Conservation (phyloP, 345 rosid genomes). For the Melastoma malabathricum region DNA sequence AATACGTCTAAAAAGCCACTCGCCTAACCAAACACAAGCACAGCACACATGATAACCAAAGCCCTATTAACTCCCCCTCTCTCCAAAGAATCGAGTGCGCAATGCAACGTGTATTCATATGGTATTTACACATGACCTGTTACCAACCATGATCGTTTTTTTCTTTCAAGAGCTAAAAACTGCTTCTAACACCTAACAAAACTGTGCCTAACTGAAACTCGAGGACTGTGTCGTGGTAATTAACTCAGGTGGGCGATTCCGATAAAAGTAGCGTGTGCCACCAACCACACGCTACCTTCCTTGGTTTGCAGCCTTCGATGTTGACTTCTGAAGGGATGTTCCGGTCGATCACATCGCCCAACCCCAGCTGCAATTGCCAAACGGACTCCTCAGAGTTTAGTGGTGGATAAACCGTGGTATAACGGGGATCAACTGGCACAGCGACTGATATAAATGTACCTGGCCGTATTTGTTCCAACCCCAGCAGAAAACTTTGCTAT, state of each 20-base stretch:
- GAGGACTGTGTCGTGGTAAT: slow-evolving; percentile 1
- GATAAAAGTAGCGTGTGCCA: slow-evolving; percentile 94
- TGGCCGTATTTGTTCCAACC: slow-evolving; percentile 99
- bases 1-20: too few species aligned
- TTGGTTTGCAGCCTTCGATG: slow-evolving; percentile 45
- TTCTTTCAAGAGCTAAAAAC: slow-evolving; percentile 6
- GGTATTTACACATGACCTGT: too few species aligned
- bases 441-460: slow-evolving; percentile 27
- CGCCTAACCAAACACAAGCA: too few species aligned
- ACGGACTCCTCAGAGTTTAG: slow-evolving; percentile 1
- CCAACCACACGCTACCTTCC: slow-evolving; percentile 84
- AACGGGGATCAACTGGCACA: not conserved
- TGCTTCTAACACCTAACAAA: slow-evolving; percentile 43
- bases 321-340: slow-evolving; percentile 60
- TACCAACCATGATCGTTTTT: too few species aligned
- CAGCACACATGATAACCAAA: too few species aligned
- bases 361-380: slow-evolving; percentile 60
- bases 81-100: too few species aligned
- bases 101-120: too few species aligned
- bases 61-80: too few species aligned
- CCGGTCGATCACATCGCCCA: slow-evolving; percentile 83
- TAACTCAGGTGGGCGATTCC: slow-evolving; percentile 36
- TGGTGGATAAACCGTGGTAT: not conserved
- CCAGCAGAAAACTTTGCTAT: slow-evolving; percentile 75
- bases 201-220: slow-evolving; percentile 18